Evolutionary conservation across 1,139 yeast species (phyloP), one percentile per base, ranked within the genome.

Genomic region (Blastobotrys niveus): DNA sequence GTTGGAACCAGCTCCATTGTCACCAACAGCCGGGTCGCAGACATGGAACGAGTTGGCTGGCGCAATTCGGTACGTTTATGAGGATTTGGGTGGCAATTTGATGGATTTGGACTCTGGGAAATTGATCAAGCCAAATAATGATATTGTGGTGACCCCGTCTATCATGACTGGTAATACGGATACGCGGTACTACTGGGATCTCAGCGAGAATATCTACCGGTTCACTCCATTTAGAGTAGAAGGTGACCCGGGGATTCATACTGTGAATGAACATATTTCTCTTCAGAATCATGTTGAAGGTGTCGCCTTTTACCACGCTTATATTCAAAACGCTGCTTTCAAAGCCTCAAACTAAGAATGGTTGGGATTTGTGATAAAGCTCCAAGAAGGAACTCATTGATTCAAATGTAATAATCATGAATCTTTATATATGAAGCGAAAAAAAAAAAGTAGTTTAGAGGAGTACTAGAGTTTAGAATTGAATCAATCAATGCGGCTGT

Each of bases 101-200:
- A 4, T 29, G 15, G 43, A 43, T 17, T n/a, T 34, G 10, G 36
- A 67, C 40, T 70, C 30, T 14, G 5, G 12, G 10, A 17, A 18
- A 9, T 10, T 27, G 20, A 14, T 34, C 14, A 20, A 27, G 20
- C 14, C 24, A 3, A 19, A 19, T n/a, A 24, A 27, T 8, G 26
- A 20, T 5, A 31, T 77, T 21, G 64, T 80, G 24, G 68, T 82
- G 43, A 68, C 89, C 1, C 93, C 95, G 9, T 68, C 76, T 17
- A 60, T 84, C 41, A 76, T 83, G 77, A 73, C 86, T 6, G 95
- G 85, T 24, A 87, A 86, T 63, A 87, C 96, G 1, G 96, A 87
- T 61, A 86, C 95, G 8, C 75, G 76, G 59, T 74, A 77, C 60
- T 86, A 83, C 66, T 84, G 93, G 89, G 64, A 70, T 39, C 69